Evolutionary conservation across 176 grass and related monocot genomes (phyloP).

Genomic region (Carex myosuroides): DNA sequence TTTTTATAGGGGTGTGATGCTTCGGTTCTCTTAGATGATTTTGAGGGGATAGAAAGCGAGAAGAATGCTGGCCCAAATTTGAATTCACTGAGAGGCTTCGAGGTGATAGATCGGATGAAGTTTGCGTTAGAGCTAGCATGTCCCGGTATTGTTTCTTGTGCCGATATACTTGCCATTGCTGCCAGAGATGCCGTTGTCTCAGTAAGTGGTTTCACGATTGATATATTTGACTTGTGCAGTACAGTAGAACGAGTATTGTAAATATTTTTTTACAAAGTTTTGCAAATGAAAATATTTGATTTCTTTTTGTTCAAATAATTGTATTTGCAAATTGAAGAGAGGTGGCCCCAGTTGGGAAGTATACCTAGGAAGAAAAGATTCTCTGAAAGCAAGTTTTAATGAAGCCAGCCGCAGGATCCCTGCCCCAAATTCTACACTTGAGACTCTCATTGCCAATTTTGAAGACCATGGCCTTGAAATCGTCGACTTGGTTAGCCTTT

Average conservation of each 20-base stretch:
- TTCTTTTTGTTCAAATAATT: neutral
- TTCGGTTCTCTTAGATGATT: constrained; percentile 36
- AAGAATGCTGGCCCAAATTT: constrained; percentile 35
- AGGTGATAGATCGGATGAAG: constrained; percentile 45
- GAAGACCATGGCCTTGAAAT: constrained; percentile 40
- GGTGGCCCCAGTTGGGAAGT: constrained; percentile 41
- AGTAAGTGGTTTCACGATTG: constrained; percentile 1
- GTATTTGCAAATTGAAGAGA: constrained; percentile 20
- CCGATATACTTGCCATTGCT: constrained; percentile 40
- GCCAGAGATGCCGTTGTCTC: constrained; percentile 35
- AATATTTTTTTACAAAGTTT: neutral
- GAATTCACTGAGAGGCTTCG: constrained; percentile 42
- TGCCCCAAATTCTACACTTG: constrained; percentile 45
- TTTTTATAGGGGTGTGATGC: constrained; percentile 37
- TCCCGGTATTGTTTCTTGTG: constrained; percentile 43
- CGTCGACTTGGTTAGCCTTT: constrained; percentile 48
- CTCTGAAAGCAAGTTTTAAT: constrained; percentile 35
- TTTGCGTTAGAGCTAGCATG: constrained; percentile 39
- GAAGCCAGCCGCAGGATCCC: constrained; percentile 32
- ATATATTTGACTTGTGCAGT: neutral
- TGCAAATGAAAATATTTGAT: neutral
- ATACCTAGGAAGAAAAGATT: constrained; percentile 44
- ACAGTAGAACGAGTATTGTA: neutral
- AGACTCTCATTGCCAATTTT: constrained; percentile 43
- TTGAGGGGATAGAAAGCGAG: constrained; percentile 32